phyloP scores from a whole-genome alignment of 108 stramenopile genomes.

The Nannochloropsis oceanica region DNA sequence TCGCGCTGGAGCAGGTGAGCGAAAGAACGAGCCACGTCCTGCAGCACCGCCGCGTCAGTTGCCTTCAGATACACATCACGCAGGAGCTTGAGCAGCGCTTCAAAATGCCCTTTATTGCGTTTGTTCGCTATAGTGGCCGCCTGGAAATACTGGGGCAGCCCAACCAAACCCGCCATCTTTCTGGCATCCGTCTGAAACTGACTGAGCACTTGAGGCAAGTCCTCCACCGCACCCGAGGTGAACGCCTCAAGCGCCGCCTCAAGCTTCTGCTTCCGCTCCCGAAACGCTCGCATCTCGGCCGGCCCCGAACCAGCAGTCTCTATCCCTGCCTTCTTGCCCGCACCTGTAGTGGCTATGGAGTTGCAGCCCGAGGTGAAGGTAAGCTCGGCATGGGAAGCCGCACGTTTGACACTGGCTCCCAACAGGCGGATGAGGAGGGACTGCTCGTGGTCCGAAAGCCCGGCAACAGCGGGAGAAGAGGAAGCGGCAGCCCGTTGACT shows the following conservation, averaged over 20 bases:
- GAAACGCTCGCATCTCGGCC: neutral
- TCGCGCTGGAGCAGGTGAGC: neutral
- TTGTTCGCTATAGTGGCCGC: neutral
- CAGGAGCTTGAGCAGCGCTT: neutral
- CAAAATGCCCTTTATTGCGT: neutral
- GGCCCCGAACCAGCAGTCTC: neutral
- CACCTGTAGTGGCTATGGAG: neutral
- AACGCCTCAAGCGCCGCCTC: neutral
- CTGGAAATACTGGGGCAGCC: neutral
- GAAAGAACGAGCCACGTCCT: neutral
- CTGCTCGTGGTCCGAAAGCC: neutral
- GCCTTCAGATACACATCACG: neutral
- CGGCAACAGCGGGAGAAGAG: neutral
- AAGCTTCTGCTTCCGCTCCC: neutral
- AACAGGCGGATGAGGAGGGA: neutral
- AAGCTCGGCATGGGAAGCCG: neutral
- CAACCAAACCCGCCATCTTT: neutral
- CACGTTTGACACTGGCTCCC: neutral
- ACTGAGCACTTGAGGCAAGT: neutral
- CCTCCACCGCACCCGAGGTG: neutral
- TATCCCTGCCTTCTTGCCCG: neutral
- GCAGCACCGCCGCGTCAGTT: neutral
- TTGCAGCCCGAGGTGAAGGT: too few relatives aligned
- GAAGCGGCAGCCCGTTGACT: neutral
- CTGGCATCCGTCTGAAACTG: neutral